phyloP scores from a whole-genome alignment of 345 rosid species.

The Fremontodendron californicum region DNA sequence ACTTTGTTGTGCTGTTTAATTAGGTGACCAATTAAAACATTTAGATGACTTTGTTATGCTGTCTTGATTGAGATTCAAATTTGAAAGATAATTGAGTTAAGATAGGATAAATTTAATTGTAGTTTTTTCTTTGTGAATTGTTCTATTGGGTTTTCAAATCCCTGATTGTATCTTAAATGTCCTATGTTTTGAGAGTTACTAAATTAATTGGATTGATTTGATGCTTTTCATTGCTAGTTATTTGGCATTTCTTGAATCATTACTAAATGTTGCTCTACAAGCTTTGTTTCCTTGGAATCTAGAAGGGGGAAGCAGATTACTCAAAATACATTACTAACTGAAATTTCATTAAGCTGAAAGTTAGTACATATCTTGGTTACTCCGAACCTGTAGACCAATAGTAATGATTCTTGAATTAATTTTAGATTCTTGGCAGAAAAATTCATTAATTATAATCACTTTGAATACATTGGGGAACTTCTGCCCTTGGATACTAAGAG shows the following conservation, averaged over 20 bases:
- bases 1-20: background rate
- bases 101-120: background rate
- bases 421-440: background rate
- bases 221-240: background rate
- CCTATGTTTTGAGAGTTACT: background rate
- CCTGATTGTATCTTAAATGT: background rate
- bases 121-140: background rate
- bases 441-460: background rate
- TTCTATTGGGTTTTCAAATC: background rate
- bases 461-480: background rate
- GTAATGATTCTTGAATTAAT: background rate
- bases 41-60: background rate
- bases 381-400: background rate
- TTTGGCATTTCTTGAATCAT: slow-evolving; percentile 1
- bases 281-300: background rate
- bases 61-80: background rate
- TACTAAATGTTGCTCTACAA: background rate
- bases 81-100: background rate
- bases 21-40: background rate
- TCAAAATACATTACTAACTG: background rate
- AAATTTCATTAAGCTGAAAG: background rate
- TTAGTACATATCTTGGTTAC: background rate
- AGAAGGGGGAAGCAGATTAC: background rate
- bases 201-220: background rate
- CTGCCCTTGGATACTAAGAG: background rate